Percentiles rank a stretch among this genome's conserved stretches.
These are phyloP conservation scores for Ustilago loliicola DNA, from an alignment of 1,284 basidiomycete genomes.

Conservation along the genomic window DNA sequence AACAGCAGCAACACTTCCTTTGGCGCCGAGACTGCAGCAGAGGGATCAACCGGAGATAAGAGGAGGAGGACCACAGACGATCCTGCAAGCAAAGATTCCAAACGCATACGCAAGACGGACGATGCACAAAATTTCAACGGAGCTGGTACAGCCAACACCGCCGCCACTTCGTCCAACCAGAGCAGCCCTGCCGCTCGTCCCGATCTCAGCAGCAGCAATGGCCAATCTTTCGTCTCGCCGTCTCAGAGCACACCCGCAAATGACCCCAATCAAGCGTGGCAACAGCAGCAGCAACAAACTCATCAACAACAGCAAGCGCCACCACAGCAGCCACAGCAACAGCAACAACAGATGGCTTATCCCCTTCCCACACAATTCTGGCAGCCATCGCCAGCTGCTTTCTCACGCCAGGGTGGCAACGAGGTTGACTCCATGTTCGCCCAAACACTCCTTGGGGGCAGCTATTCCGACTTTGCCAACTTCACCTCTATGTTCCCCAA, in stretches of 20 bases:
- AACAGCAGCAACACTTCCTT: not conserved
- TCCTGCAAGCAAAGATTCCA: constrained; percentile 18
- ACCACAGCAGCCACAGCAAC: constrained; percentile 8
- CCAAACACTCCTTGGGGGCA: constrained; percentile 43
- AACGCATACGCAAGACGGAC: constrained; percentile 39
- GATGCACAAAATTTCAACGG: not conserved
- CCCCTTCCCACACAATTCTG: constrained; percentile 29
- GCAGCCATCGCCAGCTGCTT: constrained; percentile 15
- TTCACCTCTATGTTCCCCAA: constrained; percentile 27
- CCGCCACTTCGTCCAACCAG: constrained; percentile 13
- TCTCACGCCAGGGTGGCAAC: constrained; percentile 7
- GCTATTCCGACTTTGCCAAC: constrained; percentile 21
- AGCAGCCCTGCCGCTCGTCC: constrained; percentile 20
- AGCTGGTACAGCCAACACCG: constrained; percentile 6
- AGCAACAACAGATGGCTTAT: constrained; percentile 11
- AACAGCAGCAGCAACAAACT: constrained; percentile 29
- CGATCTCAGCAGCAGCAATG: not conserved
- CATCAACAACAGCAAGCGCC: constrained; percentile 19
- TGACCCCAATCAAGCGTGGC: constrained; percentile 12
- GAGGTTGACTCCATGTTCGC: constrained; percentile 40
- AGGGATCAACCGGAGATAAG: constrained; percentile 14
- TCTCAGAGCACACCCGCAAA: constrained; percentile 5
- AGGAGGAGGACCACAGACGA: constrained; percentile 38
- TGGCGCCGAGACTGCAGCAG: not conserved
- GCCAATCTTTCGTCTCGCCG: constrained; percentile 2